Evolutionary conservation across 345 rosid species (phyloP), one percentile per base, ranked within the genome.

Genomic region (Euphorbia pulcherrima): DNA sequence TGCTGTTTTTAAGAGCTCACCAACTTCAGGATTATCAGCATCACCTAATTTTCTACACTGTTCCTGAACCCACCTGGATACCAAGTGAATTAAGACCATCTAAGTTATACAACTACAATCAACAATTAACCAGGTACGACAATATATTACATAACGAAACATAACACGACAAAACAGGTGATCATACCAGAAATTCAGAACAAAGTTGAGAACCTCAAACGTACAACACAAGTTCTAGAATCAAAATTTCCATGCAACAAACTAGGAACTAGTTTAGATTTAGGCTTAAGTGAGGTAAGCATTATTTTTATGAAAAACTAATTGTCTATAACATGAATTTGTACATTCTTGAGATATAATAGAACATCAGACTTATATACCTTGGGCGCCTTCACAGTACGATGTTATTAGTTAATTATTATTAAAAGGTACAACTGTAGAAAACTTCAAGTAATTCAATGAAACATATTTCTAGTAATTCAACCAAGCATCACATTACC

Each of bases 41-140:
- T 94, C 97, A 66, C 99, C 97, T 76, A 92, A 75, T 75, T 88
- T 90, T 75, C 99, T 85, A 83, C 97, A 94, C 83, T 94, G 96
- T 29, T 92, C 90, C 84, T 94, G 97, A 75, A 94, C 97, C 99
- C 99, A 94, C 93, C 99, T 88, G 71, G 63, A 81, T 21, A 72
- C 30, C 75, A 72, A 72, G 56, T 59, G 74, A 50, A 63, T 17
- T 44, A 46, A 44, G 62, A 18, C 29, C 11, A 48, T 18, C 59
- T 20, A 60, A 74, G 33, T 9, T 2, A 17, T 51, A 64, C 21
- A 41, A 64, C 55, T 51, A 64, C 21, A 41, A 64, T 48, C 29
- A 48, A 46, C 33, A 57, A 20, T 35, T 16, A 46, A n/a, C 23
- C 7, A 63, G 64, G 59, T 28, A 16, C 21, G n/a, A 41, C 24